A percentile compares a stretch with the other conserved stretches of the same genome.
phyloP scores from a whole-genome alignment of 169 alveolate genomes.

The Pseudocohnilembus persalinus region DNA sequence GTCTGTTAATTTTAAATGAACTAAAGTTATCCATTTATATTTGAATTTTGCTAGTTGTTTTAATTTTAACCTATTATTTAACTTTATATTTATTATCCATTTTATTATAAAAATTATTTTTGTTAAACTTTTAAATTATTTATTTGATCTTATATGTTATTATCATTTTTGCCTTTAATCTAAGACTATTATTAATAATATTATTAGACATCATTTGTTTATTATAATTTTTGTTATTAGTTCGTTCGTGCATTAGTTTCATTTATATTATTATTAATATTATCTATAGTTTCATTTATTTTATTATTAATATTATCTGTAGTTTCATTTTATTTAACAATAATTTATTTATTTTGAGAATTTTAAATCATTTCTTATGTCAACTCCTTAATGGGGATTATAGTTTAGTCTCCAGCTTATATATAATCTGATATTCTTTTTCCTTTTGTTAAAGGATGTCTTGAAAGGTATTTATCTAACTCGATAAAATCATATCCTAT shows the following conservation, averaged over 20 bases:
- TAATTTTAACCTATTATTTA: too few relatives aligned
- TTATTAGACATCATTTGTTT: too few relatives aligned
- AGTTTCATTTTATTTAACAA: background rate
- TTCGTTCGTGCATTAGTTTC: background rate
- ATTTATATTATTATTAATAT: too few relatives aligned
- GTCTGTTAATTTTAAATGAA: background rate
- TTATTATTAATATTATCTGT: background rate
- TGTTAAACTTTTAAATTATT: too few relatives aligned
- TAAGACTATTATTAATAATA: too few relatives aligned
- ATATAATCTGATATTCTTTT: background rate
- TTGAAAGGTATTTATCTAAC: background rate
- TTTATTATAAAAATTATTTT: too few relatives aligned
- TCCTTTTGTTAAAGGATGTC: background rate
- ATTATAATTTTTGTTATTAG: too few relatives aligned
- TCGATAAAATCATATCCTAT: background rate
- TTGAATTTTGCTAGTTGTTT: background rate
- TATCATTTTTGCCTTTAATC: too few relatives aligned
- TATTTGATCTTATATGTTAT: too few relatives aligned
- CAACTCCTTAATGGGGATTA: background rate
- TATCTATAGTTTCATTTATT: background rate
- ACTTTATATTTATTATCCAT: background rate
- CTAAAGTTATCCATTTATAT: background rate
- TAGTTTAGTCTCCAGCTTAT: background rate
- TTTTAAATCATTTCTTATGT: too few relatives aligned
- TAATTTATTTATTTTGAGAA: too few relatives aligned